These are phyloP conservation scores for Penicillium sp. DNA, from an alignment of 2,329 filamentous ascomycete genomes.

Conservation along the genomic window DNA sequence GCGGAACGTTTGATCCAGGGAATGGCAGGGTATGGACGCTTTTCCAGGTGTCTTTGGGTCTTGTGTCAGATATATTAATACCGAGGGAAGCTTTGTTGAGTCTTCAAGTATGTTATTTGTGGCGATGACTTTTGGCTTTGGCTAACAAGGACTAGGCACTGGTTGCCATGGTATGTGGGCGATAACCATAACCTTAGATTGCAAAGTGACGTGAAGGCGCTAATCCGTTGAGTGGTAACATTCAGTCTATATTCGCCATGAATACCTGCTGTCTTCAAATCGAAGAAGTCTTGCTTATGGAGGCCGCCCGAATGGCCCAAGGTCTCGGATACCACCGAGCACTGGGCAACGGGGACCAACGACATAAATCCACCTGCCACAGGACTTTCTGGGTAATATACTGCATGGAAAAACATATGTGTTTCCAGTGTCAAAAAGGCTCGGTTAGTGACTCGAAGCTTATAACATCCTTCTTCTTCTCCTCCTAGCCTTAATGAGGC, in stretches of 20 bases:
- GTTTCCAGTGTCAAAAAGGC: slow-evolving; percentile 30
- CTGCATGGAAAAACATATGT: slow-evolving; percentile 37
- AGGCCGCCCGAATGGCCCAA: slow-evolving; percentile 38
- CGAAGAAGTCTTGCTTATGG: slow-evolving; percentile 30
- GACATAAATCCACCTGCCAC: slow-evolving; percentile 10
- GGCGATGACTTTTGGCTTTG: neutral
- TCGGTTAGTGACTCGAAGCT: slow-evolving; percentile 28
- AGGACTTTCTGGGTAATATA: slow-evolving; percentile 44
- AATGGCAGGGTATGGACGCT: slow-evolving; percentile 42
- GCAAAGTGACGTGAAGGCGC: neutral
- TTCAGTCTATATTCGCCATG: slow-evolving; percentile 37
- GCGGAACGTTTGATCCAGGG: slow-evolving; percentile 41
- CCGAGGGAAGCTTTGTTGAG: slow-evolving; percentile 21
- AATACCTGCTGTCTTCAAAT: slow-evolving; percentile 36
- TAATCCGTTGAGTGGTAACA: neutral
- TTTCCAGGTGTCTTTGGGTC: slow-evolving; percentile 37
- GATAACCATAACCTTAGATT: too few species aligned
- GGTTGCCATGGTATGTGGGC: neutral
- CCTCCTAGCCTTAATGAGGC: too few species aligned
- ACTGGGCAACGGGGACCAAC: neutral
- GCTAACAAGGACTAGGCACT: neutral
- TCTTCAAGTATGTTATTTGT: slow-evolving; percentile 14
- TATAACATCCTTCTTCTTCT: neutral
- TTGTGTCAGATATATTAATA: slow-evolving; percentile 36
- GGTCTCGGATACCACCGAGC: slow-evolving; percentile 23